Evolutionary conservation across 768 basidiomycete species (phyloP), one percentile per base, ranked within the genome.

Genomic region (button mushroom (Agaricus bisporus)): DNA sequence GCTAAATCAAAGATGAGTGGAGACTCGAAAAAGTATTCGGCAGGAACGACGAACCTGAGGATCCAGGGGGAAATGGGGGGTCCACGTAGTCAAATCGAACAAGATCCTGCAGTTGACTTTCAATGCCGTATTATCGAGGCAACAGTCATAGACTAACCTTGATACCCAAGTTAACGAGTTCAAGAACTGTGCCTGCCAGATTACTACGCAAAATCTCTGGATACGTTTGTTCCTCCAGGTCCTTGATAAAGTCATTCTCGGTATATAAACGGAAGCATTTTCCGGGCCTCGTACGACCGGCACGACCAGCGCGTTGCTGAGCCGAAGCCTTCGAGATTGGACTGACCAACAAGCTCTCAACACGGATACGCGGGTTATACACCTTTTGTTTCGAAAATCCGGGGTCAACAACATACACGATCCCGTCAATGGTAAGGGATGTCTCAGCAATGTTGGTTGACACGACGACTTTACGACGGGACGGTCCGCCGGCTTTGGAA

Each of bases 371-470:
- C 0, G 95, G 97, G 66, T 98, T 98, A 74, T 98, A 99, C 46
- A 98, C 88, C 64, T 95, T 98, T 70, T 97, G 95, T 70, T 99
- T 95, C 32, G 89, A 94, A 73, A 98, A 97, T 1, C 94, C 95
- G 0, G 95, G 92, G 64, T 98, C 95, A 44, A 98, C 94, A 54
- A 98, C 95, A 62, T 98, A 99, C n/a, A 99, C 95, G 62, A 99
- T 98, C 18, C 95, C 95, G 60, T 99, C 95, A 54, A 99, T 98
- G 2, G 95, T 99, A 41, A 98, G 71, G 1, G 93, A 95, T 1
- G 95, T 98, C 70, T 99, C 95, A 3, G 97, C 97, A 54, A 98
- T 93, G 65, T 98, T 99, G 28, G 95, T 99, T 9, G 94, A 91
- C 0, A 99, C 76, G 28, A 99, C 89, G 41, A 98, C 81, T 67